Evolutionary conservation across 306 rosid species (phyloP).

Genomic region (Purshia tridentata): DNA sequence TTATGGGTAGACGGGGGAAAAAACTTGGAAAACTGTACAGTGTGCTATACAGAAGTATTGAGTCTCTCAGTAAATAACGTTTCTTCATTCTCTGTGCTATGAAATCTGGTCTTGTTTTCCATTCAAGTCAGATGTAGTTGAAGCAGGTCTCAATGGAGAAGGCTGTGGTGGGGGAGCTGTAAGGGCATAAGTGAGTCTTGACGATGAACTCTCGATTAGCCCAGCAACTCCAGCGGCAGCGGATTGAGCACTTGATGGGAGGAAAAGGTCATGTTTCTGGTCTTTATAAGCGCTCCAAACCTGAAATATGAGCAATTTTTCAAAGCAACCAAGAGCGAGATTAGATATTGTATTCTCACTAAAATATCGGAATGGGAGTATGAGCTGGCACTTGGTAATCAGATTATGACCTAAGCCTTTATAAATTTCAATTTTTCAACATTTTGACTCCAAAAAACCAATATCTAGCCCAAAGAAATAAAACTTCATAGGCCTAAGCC

Average conservation of each 20-base stretch:
- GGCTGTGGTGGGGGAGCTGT: slow-evolving; percentile 76
- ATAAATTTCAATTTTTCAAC: too few species aligned
- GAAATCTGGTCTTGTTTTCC: slow-evolving; percentile 51
- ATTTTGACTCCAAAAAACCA: too few species aligned
- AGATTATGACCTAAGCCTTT: too few species aligned
- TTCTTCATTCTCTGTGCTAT: slow-evolving; percentile 29
- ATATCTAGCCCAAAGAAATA: too few species aligned
- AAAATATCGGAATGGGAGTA: not conserved
- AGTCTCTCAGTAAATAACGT: slow-evolving; percentile 2
- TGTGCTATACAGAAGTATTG: slow-evolving; percentile 61
- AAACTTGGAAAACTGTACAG: slow-evolving; percentile 57
- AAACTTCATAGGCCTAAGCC: too few species aligned
- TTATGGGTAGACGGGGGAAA: not conserved
- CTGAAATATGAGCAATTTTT: slow-evolving; percentile 39
- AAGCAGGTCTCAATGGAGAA: slow-evolving; percentile 51
- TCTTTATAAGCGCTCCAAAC: slow-evolving; percentile 99
- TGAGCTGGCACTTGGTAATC: too few species aligned
- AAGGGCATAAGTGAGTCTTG: slow-evolving; percentile 79
- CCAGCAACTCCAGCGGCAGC: slow-evolving; percentile 99
- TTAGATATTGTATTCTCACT: not conserved
- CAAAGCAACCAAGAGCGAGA: not conserved
- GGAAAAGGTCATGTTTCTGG: slow-evolving; percentile 97
- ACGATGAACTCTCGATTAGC: slow-evolving; percentile 85
- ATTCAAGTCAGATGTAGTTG: slow-evolving; percentile 44
- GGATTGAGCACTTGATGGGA: slow-evolving; percentile 97